Conservation (phyloP, 176 grass and related monocot species). For the Puya raimondii region DNA sequence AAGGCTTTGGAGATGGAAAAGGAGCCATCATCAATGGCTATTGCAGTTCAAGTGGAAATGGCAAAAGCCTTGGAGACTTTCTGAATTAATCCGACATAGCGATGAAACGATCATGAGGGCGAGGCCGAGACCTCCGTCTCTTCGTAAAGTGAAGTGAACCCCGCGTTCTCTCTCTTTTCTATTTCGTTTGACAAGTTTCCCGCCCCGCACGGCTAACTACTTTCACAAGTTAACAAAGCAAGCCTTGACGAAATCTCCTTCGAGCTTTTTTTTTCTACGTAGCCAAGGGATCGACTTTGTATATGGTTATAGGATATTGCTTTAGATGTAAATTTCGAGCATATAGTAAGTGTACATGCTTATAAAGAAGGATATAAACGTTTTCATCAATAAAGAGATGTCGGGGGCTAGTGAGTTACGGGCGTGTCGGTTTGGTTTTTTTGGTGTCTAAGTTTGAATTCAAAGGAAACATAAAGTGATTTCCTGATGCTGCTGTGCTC, state of each 20-base stretch:
- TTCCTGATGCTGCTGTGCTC: constrained; percentile 15
- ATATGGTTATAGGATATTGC: constrained; percentile 65
- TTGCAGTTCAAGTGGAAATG: constrained; percentile 99
- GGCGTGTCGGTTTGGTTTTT: constrained; percentile 20
- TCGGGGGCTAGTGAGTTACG: not conserved
- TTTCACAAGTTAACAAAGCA: constrained; percentile 42
- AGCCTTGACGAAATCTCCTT: constrained; percentile 38
- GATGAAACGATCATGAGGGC: constrained; percentile 68
- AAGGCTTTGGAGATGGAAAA: constrained; percentile 99
- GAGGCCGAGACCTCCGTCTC: constrained; percentile 52
- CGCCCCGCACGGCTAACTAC: constrained; percentile 47
- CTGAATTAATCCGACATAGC: constrained; percentile 73
- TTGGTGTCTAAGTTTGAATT: constrained; percentile 6
- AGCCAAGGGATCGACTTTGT: constrained; percentile 50
- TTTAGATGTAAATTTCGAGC: constrained; percentile 75
- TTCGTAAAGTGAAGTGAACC: constrained; percentile 16
- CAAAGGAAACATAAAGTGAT: constrained; percentile 23
- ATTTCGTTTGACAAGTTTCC: constrained; percentile 31
- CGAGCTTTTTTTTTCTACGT: constrained; percentile 44
- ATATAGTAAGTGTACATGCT: constrained; percentile 52
- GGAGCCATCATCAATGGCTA: constrained; percentile 96
- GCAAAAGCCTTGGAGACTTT: constrained; percentile 98
- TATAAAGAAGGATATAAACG: constrained; percentile 32
- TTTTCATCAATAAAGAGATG: not conserved
- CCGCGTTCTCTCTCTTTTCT: constrained; percentile 24